These are phyloP conservation scores for Lolium perenne DNA, from an alignment of 176 grass and related monocot species.

Conservation along the genomic window DNA sequence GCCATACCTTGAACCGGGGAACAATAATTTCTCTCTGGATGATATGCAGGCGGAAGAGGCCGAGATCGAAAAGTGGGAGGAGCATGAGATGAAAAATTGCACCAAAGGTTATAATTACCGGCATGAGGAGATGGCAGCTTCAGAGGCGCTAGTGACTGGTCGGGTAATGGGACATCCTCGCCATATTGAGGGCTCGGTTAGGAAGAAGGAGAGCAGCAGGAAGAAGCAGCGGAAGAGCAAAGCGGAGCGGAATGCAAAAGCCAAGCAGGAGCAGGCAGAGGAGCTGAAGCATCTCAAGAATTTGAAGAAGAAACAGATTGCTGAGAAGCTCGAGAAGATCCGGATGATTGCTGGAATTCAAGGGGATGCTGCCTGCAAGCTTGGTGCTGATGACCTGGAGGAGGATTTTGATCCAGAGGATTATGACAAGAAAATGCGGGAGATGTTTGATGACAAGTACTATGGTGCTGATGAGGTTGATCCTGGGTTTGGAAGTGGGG, in stretches of 20 bases:
- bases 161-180: not conserved
- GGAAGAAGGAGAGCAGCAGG: not conserved
- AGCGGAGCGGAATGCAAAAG: not conserved
- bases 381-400: slow-evolving; percentile 75
- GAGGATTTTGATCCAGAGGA: slow-evolving; percentile 89
- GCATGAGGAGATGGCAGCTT: slow-evolving; percentile 66
- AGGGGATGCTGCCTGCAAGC: slow-evolving; percentile 45
- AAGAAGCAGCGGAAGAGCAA: not conserved
- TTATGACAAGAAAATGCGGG: slow-evolving; percentile 81
- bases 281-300: slow-evolving; percentile 77
- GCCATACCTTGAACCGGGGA: slow-evolving; percentile 55
- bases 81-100: not conserved
- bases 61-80: not conserved
- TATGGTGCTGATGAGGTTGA: slow-evolving; percentile 67
- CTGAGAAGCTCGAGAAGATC: slow-evolving; percentile 78
- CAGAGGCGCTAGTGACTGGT: slow-evolving; percentile 4
- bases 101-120: slow-evolving; percentile 59
- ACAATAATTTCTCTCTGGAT: slow-evolving; percentile 39
- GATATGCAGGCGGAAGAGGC: slow-evolving; percentile 57
- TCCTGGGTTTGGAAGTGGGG: slow-evolving; percentile 65
- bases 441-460: slow-evolving; percentile 69
- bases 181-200: not conserved
- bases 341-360: slow-evolving; percentile 64
- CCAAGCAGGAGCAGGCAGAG: not conserved
- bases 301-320: slow-evolving; percentile 93